Base-by-base conservation (phyloP, 495 filamentous ascomycete genomes). In the Patellaria atrata region DNA sequence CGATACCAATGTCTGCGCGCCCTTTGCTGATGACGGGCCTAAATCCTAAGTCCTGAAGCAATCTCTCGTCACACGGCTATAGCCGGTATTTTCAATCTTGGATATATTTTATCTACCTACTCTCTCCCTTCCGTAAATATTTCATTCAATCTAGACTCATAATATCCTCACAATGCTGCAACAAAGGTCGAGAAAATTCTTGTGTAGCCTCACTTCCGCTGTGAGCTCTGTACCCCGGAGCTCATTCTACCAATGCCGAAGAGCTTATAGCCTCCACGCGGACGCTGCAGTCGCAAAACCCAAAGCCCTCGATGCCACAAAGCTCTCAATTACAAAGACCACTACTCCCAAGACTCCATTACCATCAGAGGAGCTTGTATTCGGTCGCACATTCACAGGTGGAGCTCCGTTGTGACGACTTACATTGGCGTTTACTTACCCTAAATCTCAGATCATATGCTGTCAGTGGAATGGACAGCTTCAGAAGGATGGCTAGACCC, bases 391-490 rank as follows among this genome's bases (percentile, higher is more conserved):
- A 13, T 97, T 96, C 56, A 92, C 86, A 37, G 83, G 82, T 84
- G 58, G 23, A 50, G 16, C 10, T 8, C 27, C 27, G 31, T 29
- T n/a, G 13, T 16, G 15, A 20, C 37, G 8, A 12, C 14, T 10
- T 6, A 14, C 15, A 13, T 21, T 15, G 25, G 10, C 13, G n/a
- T 18, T 13, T 11, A 10, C 22, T 4, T 32, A 3, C 22, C n/a
- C 23, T 43, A 21, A 55, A 13, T 35, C 6, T 45, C 48, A 86
- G 87, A 94, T 62, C 89, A 97, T 60, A 97, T 97, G 91, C 73
- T 97, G 43, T 77, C 77, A 22, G 65, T 91, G 40, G 87, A 96
- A 70, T 97, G 89, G 89, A 83, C 80, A 16, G 75, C 85, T 33
- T 53, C 60, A 16, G 62, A 75, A 31, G 80, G 80, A 48, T 97